Evolutionary conservation across 805 yeast genomes (phyloP).

Genomic region (Myxozyma nipponensis): DNA sequence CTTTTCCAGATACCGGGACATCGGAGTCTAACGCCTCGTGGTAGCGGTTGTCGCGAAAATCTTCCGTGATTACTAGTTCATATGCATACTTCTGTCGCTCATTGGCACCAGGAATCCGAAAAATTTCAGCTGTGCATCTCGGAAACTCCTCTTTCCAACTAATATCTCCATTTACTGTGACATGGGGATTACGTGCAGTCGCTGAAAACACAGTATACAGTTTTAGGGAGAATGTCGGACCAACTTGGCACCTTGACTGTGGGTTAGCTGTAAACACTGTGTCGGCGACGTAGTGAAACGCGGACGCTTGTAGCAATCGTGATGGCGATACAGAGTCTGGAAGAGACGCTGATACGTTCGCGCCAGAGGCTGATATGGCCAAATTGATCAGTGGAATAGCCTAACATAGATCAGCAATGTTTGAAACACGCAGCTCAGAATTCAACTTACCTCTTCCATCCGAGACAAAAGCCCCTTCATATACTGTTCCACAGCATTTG

Average conservation of each 20-base stretch:
- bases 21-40: slow-evolving; percentile 56
- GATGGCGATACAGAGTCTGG: slow-evolving; percentile 60
- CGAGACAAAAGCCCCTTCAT: slow-evolving; percentile 48
- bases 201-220: slow-evolving; percentile 54
- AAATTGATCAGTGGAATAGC: slow-evolving; percentile 64
- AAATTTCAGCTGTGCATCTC: slow-evolving; percentile 47
- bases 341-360: slow-evolving; percentile 49
- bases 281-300: slow-evolving; percentile 44
- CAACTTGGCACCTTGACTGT: slow-evolving; percentile 42
- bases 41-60: slow-evolving; percentile 65
- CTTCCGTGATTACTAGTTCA: slow-evolving; percentile 49
- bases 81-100: slow-evolving; percentile 39
- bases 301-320: slow-evolving; percentile 59
- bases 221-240: slow-evolving; percentile 57
- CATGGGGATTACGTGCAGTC: slow-evolving; percentile 46
- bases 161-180: slow-evolving; percentile 45
- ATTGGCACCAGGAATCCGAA: slow-evolving; percentile 31
- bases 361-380: slow-evolving; percentile 66
- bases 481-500: slow-evolving; percentile 47
- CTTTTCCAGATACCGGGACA: slow-evolving; percentile 33
- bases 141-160: slow-evolving; percentile 74
- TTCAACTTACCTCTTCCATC: slow-evolving; percentile 49
- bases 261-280: slow-evolving; percentile 26
- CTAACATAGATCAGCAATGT: neutral
- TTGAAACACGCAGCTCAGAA: neutral